These are phyloP conservation scores for Berkeleyomyces rouxiae DNA, from an alignment of 2,329 filamentous ascomycete species.

Conservation along the genomic window DNA sequence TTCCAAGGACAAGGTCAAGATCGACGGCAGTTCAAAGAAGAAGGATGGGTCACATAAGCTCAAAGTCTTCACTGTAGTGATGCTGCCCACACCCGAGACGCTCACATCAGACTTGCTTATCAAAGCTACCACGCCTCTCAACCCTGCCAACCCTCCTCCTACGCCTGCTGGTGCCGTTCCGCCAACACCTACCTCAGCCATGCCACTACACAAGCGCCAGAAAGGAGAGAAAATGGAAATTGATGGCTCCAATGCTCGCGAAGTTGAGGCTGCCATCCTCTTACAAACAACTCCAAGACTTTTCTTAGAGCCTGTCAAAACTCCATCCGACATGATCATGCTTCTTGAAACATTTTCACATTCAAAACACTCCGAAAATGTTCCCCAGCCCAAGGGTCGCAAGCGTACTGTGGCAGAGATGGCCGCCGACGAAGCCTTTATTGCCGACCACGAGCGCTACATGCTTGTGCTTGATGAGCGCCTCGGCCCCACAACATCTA, in stretches of 20 bases:
- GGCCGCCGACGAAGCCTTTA: conserved; percentile 82
- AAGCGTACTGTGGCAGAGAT: conserved; percentile 92
- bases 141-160: conserved; percentile 2
- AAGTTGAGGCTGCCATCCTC: conserved; percentile 61
- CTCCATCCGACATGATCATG: conserved; percentile 48
- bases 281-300: conserved; percentile 58
- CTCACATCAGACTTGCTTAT: conserved; percentile 60
- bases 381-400: conserved; percentile 71
- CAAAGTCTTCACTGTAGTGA: conserved; percentile 58
- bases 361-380: conserved; percentile 57
- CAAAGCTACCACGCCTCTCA: conserved; percentile 52
- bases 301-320: conserved; percentile 59
- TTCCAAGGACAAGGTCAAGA: conserved; percentile 21
- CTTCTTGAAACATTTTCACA: conserved; percentile 58
- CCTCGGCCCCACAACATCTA: conserved; percentile 42
- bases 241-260: conserved; percentile 54
- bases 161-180: conserved; percentile 39
- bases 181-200: conserved; percentile 41
- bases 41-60: conserved; percentile 37
- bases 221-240: conserved; percentile 61
- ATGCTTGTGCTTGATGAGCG: conserved; percentile 89
- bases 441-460: conserved; percentile 75
- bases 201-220: conserved; percentile 45
- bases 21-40: conserved; percentile 40
- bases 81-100: conserved; percentile 68